Conservation (phyloP, 768 basidiomycete genomes). For the Auricularia cornea region DNA sequence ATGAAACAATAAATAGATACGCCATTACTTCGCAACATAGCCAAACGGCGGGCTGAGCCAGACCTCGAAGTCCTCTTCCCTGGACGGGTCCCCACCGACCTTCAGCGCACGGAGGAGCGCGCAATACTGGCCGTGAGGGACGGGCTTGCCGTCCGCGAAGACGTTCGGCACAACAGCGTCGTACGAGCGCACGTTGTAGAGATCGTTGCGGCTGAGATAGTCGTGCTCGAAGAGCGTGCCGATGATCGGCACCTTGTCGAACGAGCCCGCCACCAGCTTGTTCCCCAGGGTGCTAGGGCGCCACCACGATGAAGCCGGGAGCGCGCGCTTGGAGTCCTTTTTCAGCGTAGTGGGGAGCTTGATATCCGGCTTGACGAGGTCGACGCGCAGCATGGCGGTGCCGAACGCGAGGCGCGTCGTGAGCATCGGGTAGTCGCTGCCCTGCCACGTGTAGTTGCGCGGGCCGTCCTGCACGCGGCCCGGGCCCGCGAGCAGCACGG, state of each 20-base stretch:
- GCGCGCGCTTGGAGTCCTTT: too few species aligned
- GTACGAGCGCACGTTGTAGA: conserved; percentile 22
- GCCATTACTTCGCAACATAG: not conserved
- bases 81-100: conserved; percentile 32
- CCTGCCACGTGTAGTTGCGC: too few species aligned
- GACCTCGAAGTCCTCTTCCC: conserved; percentile 37
- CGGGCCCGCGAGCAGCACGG: not conserved
- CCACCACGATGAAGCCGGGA: too few species aligned
- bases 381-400: conserved; percentile 36
- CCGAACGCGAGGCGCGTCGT: conserved; percentile 36
- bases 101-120: conserved; percentile 36
- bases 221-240: conserved; percentile 41
- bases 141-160: conserved; percentile 31
- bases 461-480: too few species aligned
- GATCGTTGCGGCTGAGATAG: conserved; percentile 38
- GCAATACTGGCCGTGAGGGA: conserved; percentile 36
- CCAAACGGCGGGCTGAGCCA: conserved; percentile 29
- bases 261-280: conserved; percentile 21
- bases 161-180: conserved; percentile 17
- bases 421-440: too few species aligned
- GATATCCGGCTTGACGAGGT: conserved; percentile 39
- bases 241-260: conserved; percentile 34
- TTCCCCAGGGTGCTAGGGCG: conserved; percentile 22
- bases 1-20: too few species aligned
- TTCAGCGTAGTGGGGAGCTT: too few species aligned